Conservation (phyloP, 2,329 filamentous ascomycete species). For the Colletotrichum sp. region DNA sequence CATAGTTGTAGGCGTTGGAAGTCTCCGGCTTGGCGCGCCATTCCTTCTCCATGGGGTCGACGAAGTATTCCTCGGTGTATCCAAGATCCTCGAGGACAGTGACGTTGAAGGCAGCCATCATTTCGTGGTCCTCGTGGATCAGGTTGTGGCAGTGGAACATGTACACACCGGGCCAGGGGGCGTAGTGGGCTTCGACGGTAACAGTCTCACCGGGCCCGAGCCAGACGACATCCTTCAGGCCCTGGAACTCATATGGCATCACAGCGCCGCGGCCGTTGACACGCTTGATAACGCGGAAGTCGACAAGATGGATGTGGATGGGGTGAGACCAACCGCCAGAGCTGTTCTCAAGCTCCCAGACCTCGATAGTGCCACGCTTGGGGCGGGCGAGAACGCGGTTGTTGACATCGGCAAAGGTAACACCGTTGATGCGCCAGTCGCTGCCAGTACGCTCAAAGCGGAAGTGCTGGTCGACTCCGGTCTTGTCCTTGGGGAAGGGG, state of each 20-base stretch:
- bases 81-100: constrained; percentile 38
- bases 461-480: constrained; percentile 20
- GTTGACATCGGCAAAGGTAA: constrained; percentile 42
- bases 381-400: constrained; percentile 47
- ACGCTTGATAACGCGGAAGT: constrained; percentile 54
- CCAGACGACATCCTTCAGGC: constrained; percentile 59
- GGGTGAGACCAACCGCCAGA: constrained; percentile 51
- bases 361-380: constrained; percentile 42
- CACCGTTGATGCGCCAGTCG: constrained; percentile 48
- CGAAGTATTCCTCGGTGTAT: constrained; percentile 40
- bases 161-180: constrained; percentile 55
- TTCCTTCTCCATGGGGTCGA: constrained; percentile 40
- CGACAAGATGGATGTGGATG: constrained; percentile 58
- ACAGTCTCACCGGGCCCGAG: constrained; percentile 51
- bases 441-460: constrained; percentile 17
- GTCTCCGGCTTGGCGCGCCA: constrained; percentile 36
- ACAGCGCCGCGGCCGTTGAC: constrained; percentile 39
- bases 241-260: constrained; percentile 51
- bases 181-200: constrained; percentile 53
- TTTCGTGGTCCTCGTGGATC: constrained; percentile 46
- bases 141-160: constrained; percentile 52
- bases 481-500: constrained; percentile 16
- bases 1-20: constrained; percentile 27
- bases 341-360: constrained; percentile 48
- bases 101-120: constrained; percentile 51